Evolutionary conservation across 768 basidiomycete species (phyloP).

Genomic region (Scleroderma bovista): DNA sequence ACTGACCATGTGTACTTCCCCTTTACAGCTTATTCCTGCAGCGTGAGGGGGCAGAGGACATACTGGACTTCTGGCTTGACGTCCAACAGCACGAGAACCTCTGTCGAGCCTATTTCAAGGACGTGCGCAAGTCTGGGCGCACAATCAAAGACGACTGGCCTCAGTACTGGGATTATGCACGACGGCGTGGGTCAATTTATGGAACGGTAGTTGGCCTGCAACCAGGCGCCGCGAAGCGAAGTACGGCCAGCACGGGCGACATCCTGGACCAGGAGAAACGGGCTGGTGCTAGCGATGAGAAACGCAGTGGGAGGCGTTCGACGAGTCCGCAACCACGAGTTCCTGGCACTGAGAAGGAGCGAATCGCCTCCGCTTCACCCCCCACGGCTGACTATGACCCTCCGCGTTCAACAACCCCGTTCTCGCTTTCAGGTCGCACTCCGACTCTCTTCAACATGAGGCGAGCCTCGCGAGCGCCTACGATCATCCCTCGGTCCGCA

Average conservation of each 20-base stretch:
- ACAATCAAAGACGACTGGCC: constrained; percentile 98
- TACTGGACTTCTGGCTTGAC: constrained; percentile 97
- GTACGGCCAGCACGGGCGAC: constrained; percentile 77
- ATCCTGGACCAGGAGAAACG: constrained; percentile 69
- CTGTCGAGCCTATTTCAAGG: constrained; percentile 98
- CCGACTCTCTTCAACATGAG: constrained; percentile 71
- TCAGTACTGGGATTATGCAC: constrained; percentile 94
- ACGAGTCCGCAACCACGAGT: constrained; percentile 53
- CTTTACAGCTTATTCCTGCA: constrained; percentile 81
- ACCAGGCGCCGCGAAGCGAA: constrained; percentile 61
- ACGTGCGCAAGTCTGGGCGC: constrained; percentile 90
- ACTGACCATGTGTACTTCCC: neutral
- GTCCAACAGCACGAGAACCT: constrained; percentile 99
- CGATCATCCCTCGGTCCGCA: constrained; percentile 85
- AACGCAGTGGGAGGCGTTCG: constrained; percentile 48
- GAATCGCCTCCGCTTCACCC: constrained; percentile 42
- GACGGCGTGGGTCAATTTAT: constrained; percentile 88
- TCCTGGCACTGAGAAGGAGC: constrained; percentile 29
- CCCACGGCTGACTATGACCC: constrained; percentile 42
- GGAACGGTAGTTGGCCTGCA: constrained; percentile 80
- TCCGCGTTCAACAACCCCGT: constrained; percentile 72
- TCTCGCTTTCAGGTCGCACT: constrained; percentile 69
- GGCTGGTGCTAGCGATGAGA: constrained; percentile 40
- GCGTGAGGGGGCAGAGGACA: constrained; percentile 92
- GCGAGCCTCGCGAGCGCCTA: constrained; percentile 85